These are phyloP conservation scores for Nemania abortiva DNA, from an alignment of 2,329 filamentous ascomycete genomes.

Conservation along the genomic window DNA sequence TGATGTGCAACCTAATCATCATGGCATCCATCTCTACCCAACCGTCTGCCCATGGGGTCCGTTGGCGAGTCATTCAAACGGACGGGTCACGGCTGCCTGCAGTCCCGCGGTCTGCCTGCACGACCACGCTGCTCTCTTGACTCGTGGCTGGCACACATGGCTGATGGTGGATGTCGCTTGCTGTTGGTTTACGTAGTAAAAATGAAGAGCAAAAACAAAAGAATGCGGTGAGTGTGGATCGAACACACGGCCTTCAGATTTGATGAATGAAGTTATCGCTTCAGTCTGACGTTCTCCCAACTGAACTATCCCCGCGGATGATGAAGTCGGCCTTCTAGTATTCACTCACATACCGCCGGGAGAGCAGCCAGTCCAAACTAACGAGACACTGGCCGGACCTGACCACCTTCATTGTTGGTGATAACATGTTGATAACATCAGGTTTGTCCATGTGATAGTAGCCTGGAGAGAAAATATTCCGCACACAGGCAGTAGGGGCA, in stretches of 20 bases:
- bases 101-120: background rate
- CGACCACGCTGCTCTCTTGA: background rate
- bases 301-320: too few relatives aligned
- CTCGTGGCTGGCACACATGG: conserved; percentile 4
- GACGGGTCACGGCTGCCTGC: background rate
- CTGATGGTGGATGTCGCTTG: too few relatives aligned
- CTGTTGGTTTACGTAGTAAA: too few relatives aligned
- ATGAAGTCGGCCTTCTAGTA: too few relatives aligned
- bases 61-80: conserved; percentile 22
- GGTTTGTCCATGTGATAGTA: background rate
- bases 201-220: too few relatives aligned
- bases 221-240: too few relatives aligned
- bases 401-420: background rate
- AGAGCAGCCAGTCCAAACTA: background rate
- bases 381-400: background rate
- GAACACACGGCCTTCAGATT: too few relatives aligned
- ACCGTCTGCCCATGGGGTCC: background rate
- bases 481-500: background rate
- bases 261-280: too few relatives aligned
- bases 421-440: background rate
- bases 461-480: background rate
- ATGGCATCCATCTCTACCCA: background rate
- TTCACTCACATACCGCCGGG: too few relatives aligned
- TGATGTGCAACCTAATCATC: background rate
- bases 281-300: too few relatives aligned